phyloP scores from a whole-genome alignment of 148 eudicot species.

The Arctostaphylos glauca region DNA sequence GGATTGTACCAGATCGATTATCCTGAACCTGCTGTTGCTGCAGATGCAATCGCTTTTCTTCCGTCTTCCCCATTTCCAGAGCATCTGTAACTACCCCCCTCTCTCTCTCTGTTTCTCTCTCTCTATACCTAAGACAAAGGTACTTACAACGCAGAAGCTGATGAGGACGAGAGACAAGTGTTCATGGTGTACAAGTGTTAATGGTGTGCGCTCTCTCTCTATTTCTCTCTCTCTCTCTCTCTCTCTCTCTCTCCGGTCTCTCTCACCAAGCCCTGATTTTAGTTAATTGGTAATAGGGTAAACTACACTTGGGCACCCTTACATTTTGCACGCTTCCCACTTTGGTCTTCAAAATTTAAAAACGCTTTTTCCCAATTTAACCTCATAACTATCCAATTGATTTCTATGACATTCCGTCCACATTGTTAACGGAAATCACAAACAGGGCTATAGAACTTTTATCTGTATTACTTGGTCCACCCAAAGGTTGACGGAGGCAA shows the following conservation, averaged over 20 bases:
- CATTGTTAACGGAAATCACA: too few species aligned
- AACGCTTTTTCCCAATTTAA: too few species aligned
- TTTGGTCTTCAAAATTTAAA: too few species aligned
- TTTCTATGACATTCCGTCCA: too few species aligned
- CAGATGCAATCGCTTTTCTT: slow-evolving; percentile 25
- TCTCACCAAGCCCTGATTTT: background rate
- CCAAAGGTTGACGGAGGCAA: too few species aligned
- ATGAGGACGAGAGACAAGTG: slow-evolving; percentile 9
- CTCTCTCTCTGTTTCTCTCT: background rate
- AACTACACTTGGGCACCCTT: too few species aligned
- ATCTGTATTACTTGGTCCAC: too few species aligned
- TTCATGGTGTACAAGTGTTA: background rate
- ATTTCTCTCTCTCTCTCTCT: background rate
- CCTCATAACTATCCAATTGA: too few species aligned
- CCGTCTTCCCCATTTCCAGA: slow-evolving; percentile 43
- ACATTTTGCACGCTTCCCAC: too few species aligned
- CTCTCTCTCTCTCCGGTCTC: background rate
- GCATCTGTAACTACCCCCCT: slow-evolving; percentile 34
- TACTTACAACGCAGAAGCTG: background rate
- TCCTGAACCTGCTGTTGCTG: slow-evolving; percentile 16
- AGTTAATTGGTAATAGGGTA: too few species aligned
- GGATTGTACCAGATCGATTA: slow-evolving; percentile 10
- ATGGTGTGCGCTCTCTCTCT: background rate
- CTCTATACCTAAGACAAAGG: background rate
- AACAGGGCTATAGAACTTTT: too few species aligned